Evolutionary conservation across 352 stramenopile species (phyloP), one percentile per base, ranked within the genome.

Genomic region (Globisporangium radiosum): DNA sequence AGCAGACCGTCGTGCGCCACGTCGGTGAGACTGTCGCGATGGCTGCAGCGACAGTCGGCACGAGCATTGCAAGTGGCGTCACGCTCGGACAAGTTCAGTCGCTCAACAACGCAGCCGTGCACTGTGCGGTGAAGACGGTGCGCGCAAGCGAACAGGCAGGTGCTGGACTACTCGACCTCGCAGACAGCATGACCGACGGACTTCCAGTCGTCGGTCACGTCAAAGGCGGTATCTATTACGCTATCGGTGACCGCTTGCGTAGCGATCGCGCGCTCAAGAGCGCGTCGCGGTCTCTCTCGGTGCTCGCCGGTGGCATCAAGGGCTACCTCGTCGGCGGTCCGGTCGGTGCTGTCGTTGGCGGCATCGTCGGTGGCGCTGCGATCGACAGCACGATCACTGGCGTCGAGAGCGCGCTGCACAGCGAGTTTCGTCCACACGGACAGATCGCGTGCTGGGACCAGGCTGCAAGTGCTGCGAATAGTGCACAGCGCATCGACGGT

Each of bases 341-440:
- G 5, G n/a, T 55, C 15, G 59, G 59, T 3, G 59, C 52, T 7
- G 59, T 64, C 11, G 45, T 51, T 8, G 43, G 52, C 10, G 52
- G 59, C 8, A 45, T 64, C 17, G 37, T 56, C 15, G 38, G 52
- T 39, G 59, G 59, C 15, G 45, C 59, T 5, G 59, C 59, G 3
- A 64, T 64, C 44, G 59, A 64, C 52, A 45, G 44, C 2, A 47
- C 56, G n/a, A 64, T 58, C 44, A 60, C 52, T 42, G 59, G 59
- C 19, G 45, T 53, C 17, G 59, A 64, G 43, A 60, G 52, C 19
- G 52, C 38, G 14, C 47, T 64, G 8, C 59, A 60, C 38, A 14
- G 47, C 7, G 44, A 64, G 52, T 64, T 54, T 44, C 43, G 45
- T 1, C 59, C 59, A 15, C 43, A 60, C 38, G 59, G 59, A 6